Evolutionary conservation across 148 eudicot genomes (phyloP).

Genomic region (Silene conica): DNA sequence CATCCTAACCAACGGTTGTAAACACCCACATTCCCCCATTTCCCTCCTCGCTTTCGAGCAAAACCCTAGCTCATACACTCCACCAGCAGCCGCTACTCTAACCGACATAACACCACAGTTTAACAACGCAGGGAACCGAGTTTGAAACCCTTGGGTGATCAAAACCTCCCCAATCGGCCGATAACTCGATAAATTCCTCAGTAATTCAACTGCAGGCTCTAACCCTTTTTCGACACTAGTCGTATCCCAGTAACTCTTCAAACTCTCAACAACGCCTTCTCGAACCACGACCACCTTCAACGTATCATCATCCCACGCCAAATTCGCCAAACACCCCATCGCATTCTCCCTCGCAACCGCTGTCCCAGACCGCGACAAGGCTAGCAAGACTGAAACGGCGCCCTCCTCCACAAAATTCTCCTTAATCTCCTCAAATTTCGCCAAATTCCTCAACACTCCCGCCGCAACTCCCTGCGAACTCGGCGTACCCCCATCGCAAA

Average conservation of each 20-base stretch:
- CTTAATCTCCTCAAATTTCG: conserved; percentile 52
- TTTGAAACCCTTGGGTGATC: conserved; percentile 49
- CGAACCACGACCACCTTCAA: conserved; percentile 57
- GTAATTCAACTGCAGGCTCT: conserved; percentile 53
- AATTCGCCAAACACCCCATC: conserved; percentile 64
- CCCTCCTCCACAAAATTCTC: conserved; percentile 77
- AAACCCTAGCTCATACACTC: conserved; percentile 49
- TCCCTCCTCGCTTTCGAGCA: conserved; percentile 54
- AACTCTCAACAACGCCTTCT: conserved; percentile 66
- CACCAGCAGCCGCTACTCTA: conserved; percentile 63
- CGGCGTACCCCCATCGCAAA: conserved; percentile 74
- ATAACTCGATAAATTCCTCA: conserved; percentile 45
- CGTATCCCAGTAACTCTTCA: conserved; percentile 72
- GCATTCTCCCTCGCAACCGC: conserved; percentile 63
- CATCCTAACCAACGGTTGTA: conserved; percentile 53
- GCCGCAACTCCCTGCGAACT: conserved; percentile 71
- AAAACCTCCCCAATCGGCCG: conserved; percentile 47
- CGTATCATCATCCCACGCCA: conserved; percentile 46
- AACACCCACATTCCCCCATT: conserved; percentile 72
- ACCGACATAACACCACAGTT: conserved; percentile 63
- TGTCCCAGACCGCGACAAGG: conserved; percentile 58
- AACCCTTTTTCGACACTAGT: conserved; percentile 33
- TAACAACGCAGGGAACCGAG: conserved; percentile 37
- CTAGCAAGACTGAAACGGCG: conserved; percentile 47
- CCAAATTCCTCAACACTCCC: conserved; percentile 54